Conservation (phyloP, 2,329 filamentous ascomycete genomes). For the Colletotrichum shisoi region DNA sequence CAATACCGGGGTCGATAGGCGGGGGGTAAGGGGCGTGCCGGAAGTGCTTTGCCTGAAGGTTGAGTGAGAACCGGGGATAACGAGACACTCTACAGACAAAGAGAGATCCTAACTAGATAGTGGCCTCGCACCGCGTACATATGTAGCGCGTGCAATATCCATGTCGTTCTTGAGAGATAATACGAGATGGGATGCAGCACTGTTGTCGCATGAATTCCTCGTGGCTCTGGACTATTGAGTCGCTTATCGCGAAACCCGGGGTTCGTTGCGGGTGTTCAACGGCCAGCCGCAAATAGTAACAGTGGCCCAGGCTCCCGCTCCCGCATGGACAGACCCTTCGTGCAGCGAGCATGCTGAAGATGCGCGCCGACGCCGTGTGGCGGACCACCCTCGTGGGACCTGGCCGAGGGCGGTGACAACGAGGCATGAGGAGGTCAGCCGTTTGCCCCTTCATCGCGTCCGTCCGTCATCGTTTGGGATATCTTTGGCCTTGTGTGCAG, state of each 20-base stretch:
- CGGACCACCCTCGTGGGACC: neutral
- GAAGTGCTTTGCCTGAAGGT: neutral
- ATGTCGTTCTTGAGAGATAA: neutral
- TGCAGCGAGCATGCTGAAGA: neutral
- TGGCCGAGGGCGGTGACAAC: neutral
- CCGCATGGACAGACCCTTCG: slow-evolving; percentile 14
- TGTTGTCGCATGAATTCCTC: neutral
- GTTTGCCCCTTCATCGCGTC: too few species aligned
- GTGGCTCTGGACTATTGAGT: neutral
- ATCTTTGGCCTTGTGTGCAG: neutral
- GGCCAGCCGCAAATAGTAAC: slow-evolving; percentile 7
- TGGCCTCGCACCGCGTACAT: neutral
- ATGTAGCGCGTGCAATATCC: neutral
- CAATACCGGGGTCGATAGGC: too few species aligned
- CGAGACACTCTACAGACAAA: neutral
- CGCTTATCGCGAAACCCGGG: neutral
- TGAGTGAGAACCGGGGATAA: too few species aligned
- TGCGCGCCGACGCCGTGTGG: too few species aligned
- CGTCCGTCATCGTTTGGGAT: neutral
- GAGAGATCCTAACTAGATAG: neutral
- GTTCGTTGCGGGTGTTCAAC: neutral
- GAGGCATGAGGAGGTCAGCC: too few species aligned
- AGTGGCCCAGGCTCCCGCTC: neutral
- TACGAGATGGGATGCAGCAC: too few species aligned
- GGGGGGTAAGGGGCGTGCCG: neutral